Conservation (phyloP, 192 early-diverging fungal species). For the Umbelopsis sp. region DNA sequence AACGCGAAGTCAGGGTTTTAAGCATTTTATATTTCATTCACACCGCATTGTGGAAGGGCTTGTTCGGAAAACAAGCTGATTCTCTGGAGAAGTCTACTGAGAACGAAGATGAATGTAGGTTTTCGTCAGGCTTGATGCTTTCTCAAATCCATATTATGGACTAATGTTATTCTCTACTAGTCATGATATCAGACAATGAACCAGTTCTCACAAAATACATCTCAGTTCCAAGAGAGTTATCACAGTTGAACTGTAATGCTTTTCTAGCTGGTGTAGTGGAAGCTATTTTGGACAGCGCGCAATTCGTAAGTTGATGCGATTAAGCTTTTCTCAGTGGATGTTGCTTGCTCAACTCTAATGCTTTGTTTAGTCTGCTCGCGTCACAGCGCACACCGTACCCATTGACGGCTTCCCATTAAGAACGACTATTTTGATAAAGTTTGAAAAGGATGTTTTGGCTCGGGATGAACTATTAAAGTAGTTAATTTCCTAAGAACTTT, state of each 20-base stretch:
- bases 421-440: conserved; percentile 96
- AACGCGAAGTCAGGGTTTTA: conserved; percentile 89
- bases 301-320: conserved; percentile 72
- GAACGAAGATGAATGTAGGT: conserved; percentile 93
- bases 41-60: conserved; percentile 88
- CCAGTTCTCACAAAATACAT: conserved; percentile 89
- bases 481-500: neutral
- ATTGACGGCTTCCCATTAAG: conserved; percentile 84
- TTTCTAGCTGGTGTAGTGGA: conserved; percentile 97
- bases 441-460: conserved; percentile 80
- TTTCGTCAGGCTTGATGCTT: neutral
- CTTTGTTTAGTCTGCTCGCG: conserved; percentile 68
- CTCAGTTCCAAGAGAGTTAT: conserved; percentile 91
- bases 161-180: conserved; percentile 43
- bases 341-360: neutral
- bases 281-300: conserved; percentile 86
- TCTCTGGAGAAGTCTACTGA: conserved; percentile 96
- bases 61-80: conserved; percentile 97
- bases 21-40: conserved; percentile 93
- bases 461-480: conserved; percentile 74
- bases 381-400: conserved; percentile 92
- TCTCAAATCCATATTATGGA: neutral
- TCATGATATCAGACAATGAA: conserved; percentile 99
- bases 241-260: conserved; percentile 90
- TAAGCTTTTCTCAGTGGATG: neutral